Conservation (phyloP, 768 basidiomycete genomes). For the Mycena metata region DNA sequence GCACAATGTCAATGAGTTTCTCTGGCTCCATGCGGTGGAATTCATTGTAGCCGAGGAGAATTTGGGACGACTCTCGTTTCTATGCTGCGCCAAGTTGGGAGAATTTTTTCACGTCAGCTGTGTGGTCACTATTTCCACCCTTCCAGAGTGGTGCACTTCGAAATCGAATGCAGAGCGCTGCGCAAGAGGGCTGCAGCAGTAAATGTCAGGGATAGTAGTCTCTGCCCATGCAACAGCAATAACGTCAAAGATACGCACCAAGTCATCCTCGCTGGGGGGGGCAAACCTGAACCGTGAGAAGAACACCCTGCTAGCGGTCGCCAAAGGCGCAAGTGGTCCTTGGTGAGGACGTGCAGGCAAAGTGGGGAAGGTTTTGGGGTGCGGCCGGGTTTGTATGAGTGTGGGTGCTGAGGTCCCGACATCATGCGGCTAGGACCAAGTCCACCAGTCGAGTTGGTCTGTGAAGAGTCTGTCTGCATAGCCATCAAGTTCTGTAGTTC, state of each 20-base stretch:
- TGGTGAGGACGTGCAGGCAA: not conserved
- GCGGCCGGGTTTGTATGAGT: not conserved
- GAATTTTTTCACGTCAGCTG: slow-evolving; percentile 9
- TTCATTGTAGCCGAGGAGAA: slow-evolving; percentile 13
- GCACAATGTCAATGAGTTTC: not conserved
- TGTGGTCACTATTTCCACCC: slow-evolving; percentile 17
- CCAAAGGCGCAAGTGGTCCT: not conserved
- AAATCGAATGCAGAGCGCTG: slow-evolving; percentile 3
- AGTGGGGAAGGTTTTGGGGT: slow-evolving; percentile 3
- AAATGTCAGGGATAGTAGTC: not conserved
- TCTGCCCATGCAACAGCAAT: slow-evolving; percentile 17
- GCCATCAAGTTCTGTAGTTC: slow-evolving; percentile 7
- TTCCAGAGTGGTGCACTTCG: slow-evolving; percentile 19
- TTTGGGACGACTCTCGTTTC: not conserved
- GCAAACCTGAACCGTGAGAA: not conserved
- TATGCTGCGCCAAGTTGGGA: not conserved
- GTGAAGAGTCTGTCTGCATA: not conserved
- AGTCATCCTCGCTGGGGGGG: not conserved
- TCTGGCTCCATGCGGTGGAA: not conserved
- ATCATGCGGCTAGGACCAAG: not conserved
- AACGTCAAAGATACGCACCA: not conserved
- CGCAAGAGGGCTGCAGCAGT: not conserved
- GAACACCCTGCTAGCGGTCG: not conserved
- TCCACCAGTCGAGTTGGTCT: slow-evolving; percentile 13
- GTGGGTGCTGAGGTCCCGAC: not conserved